Evolutionary conservation across 2,329 filamentous ascomycete genomes (phyloP).

Genomic region (Fusarium redolens): DNA sequence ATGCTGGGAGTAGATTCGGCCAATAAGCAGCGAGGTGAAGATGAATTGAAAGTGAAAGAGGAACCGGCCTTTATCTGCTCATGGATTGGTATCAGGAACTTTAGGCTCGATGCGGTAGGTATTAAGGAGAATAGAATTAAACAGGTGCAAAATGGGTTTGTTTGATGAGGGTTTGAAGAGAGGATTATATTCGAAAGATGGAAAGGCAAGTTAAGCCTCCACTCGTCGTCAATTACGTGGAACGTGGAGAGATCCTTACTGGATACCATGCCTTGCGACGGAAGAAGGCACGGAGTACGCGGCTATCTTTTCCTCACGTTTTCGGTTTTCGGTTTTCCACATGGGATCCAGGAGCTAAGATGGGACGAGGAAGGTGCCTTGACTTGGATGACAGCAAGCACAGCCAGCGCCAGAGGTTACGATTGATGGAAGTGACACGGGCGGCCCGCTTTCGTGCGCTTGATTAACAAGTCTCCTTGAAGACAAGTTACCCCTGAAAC

Average conservation of each 20-base stretch:
- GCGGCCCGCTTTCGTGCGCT: conserved; percentile 3
- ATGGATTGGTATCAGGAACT: conserved; percentile 10
- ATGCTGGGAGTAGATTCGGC: conserved; percentile 4
- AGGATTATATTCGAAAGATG: neutral
- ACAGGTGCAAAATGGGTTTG: conserved; percentile 5
- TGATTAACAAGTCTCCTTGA: conserved; percentile 16
- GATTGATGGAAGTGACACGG: conserved; percentile 26
- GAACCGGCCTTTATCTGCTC: conserved; percentile 22
- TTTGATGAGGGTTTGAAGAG: neutral
- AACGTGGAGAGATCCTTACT: conserved; percentile 35
- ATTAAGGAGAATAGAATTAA: conserved; percentile 2
- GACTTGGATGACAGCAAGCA: neutral
- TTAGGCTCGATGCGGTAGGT: conserved; percentile 8
- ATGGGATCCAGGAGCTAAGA: neutral
- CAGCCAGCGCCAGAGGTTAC: conserved; percentile 12
- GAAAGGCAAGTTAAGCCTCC: conserved; percentile 7
- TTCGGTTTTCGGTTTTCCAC: neutral
- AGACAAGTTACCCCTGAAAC: conserved; percentile 30
- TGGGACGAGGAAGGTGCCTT: conserved; percentile 19
- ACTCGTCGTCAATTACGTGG: conserved; percentile 32
- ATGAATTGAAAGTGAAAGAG: conserved; percentile 5
- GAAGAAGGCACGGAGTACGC: conserved; percentile 34
- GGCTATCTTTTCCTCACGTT: neutral
- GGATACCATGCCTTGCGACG: neutral
- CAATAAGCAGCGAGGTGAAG: conserved; percentile 25